Conservation (phyloP, 75 land plant species). For the Chamaecyparis obtusa region DNA sequence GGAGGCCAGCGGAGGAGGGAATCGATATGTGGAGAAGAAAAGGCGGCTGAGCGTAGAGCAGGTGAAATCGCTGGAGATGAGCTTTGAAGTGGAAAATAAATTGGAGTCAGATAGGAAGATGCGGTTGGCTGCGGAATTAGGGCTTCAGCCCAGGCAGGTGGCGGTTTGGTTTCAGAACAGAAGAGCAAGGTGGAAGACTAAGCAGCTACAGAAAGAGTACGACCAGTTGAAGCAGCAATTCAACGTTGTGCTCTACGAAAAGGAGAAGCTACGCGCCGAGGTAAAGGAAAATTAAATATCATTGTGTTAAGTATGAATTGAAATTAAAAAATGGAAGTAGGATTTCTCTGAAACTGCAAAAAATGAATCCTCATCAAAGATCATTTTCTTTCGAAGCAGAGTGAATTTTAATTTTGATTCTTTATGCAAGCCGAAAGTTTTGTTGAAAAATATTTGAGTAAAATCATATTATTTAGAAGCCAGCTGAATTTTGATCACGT, state of each 20-base stretch:
- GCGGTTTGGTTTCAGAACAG: slow-evolving; percentile 26
- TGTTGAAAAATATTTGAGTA: neutral
- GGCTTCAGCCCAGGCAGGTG: slow-evolving; percentile 26
- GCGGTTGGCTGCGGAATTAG: slow-evolving; percentile 22
- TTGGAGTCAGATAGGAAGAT: slow-evolving; percentile 11
- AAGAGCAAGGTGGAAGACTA: slow-evolving; percentile 20
- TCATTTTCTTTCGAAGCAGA: too few relatives aligned
- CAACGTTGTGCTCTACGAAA: neutral
- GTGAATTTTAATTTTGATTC: too few relatives aligned
- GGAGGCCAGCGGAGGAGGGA: neutral
- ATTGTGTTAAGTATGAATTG: too few relatives aligned
- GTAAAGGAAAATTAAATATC: neutral
- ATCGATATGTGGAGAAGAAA: neutral
- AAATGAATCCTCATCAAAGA: too few relatives aligned
- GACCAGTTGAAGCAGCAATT: slow-evolving; percentile 4
- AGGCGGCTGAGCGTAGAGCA: slow-evolving; percentile 13
- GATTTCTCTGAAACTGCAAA: too few relatives aligned
- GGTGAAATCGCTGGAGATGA: slow-evolving; percentile 9
- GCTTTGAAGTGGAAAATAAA: slow-evolving; percentile 7
- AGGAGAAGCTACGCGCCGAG: neutral
- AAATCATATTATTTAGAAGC: too few relatives aligned
- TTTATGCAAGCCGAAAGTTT: neutral
- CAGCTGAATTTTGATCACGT: neutral
- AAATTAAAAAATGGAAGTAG: too few relatives aligned
- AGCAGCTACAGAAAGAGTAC: slow-evolving; percentile 4